phyloP scores from a whole-genome alignment of 148 eudicot genomes.

The Rheum nobile region DNA sequence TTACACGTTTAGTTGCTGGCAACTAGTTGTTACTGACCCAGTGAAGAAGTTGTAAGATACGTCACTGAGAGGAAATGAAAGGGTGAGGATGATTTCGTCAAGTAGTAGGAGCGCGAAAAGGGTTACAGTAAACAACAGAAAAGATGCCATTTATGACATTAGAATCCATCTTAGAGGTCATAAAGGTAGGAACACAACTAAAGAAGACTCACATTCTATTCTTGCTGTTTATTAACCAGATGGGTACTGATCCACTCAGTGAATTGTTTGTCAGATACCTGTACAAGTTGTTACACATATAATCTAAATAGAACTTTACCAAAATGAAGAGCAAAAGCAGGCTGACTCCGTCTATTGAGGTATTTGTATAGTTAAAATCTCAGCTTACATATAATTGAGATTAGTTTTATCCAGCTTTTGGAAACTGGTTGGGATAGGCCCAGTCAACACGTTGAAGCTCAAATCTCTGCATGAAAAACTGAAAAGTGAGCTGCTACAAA shows the following conservation, averaged over 20 bases:
- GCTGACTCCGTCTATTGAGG: background rate
- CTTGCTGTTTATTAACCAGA: constrained; percentile 30
- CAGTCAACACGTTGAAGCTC: constrained; percentile 43
- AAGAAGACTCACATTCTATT: constrained; percentile 23
- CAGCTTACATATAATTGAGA: constrained; percentile 24
- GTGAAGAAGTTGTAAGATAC: constrained; percentile 67
- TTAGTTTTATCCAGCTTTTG: background rate
- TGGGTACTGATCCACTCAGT: constrained; percentile 42
- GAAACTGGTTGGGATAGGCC: constrained; percentile 30
- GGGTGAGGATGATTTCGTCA: background rate
- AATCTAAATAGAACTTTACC: too few relatives aligned
- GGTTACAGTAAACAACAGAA: too few relatives aligned
- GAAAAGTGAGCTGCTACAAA: background rate
- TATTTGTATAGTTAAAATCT: background rate
- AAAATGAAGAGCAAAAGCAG: background rate
- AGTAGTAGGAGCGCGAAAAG: background rate
- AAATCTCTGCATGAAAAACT: constrained; percentile 36
- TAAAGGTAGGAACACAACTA: background rate
- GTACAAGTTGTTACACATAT: background rate
- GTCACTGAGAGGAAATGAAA: constrained; percentile 41
- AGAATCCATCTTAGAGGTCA: background rate
- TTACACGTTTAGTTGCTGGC: constrained; percentile 45
- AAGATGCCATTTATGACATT: background rate
- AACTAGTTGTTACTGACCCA: constrained; percentile 17
- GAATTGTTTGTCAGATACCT: constrained; percentile 57